These are phyloP conservation scores for Margaritispora aquatica DNA, from an alignment of 495 filamentous ascomycete species.

Conservation along the genomic window DNA sequence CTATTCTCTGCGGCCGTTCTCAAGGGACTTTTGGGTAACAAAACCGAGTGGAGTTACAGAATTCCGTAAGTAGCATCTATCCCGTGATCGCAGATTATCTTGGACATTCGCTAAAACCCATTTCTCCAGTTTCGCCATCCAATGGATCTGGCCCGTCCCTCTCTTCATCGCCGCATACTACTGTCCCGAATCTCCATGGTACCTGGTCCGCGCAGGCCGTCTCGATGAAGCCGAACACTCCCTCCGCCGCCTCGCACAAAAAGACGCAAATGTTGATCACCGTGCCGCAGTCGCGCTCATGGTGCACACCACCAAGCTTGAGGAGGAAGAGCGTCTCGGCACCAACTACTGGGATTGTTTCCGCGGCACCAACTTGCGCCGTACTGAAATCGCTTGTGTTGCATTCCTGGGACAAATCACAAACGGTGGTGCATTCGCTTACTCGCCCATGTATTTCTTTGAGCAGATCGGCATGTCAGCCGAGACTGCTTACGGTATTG, in stretches of 20 bases:
- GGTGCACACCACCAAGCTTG: conserved; percentile 53
- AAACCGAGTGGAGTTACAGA: too few relatives aligned
- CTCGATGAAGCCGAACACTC: conserved; percentile 40
- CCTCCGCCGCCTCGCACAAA: conserved; percentile 41
- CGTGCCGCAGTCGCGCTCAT: conserved; percentile 44
- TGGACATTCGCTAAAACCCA: conserved; percentile 2
- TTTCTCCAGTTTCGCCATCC: not conserved
- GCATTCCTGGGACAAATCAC: conserved; percentile 67
- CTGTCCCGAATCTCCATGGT: conserved; percentile 45
- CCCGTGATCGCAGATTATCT: conserved; percentile 19
- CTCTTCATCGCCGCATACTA: conserved; percentile 33
- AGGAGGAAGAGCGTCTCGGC: conserved; percentile 48
- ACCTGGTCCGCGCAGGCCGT: conserved; percentile 51
- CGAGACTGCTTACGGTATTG: conserved; percentile 24
- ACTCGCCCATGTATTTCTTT: conserved; percentile 32
- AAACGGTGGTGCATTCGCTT: conserved; percentile 47
- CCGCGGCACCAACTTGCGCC: conserved; percentile 55
- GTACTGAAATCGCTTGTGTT: conserved; percentile 63
- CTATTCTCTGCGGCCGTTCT: conserved; percentile 56
- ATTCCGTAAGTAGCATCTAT: too few relatives aligned
- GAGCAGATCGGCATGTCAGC: conserved; percentile 31
- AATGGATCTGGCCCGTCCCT: conserved; percentile 29
- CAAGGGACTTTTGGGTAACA: conserved; percentile 43
- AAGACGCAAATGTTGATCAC: conserved; percentile 25
- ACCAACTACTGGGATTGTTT: conserved; percentile 61